Percentiles rank a stretch among this genome's conserved stretches.
phyloP scores from a whole-genome alignment of 2,329 filamentous ascomycete species.

The Ploettnerulaceae sp. region DNA sequence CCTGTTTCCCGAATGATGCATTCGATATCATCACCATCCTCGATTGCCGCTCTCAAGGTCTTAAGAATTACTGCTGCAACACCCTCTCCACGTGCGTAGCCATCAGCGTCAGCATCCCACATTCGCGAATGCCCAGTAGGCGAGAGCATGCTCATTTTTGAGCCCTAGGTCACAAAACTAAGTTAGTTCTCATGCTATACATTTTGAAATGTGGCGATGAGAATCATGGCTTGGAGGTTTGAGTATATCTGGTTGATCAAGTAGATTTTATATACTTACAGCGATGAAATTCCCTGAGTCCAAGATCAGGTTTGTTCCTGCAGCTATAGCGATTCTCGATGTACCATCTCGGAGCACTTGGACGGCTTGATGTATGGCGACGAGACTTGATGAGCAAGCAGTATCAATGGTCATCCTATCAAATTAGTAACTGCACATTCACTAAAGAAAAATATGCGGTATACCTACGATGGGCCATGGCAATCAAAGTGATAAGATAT shows the following conservation, averaged over 20 bases:
- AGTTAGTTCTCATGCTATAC: too few species aligned
- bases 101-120: constrained; percentile 55
- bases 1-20: constrained; percentile 40
- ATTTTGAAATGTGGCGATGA: too few species aligned
- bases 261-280: constrained; percentile 5
- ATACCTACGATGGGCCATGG: constrained; percentile 41
- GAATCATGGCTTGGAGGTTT: too few species aligned
- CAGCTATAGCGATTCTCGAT: constrained; percentile 38
- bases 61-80: constrained; percentile 55
- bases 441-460: too few species aligned
- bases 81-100: constrained; percentile 59
- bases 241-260: too few species aligned
- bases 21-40: constrained; percentile 39
- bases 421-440: too few species aligned
- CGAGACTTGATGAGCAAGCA: constrained; percentile 51
- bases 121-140: constrained; percentile 32
- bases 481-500: constrained; percentile 52
- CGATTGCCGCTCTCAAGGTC: constrained; percentile 42
- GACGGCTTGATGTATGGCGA: constrained; percentile 48
- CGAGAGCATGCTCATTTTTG: constrained; percentile 17
- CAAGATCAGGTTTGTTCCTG: constrained; percentile 34
- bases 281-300: constrained; percentile 7
- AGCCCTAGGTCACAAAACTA: too few species aligned
- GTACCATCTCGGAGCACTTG: constrained; percentile 44
- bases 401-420: constrained; percentile 56